Base-by-base conservation (phyloP, 768 basidiomycete species). In the Coprinopsis strossmayeri region DNA sequence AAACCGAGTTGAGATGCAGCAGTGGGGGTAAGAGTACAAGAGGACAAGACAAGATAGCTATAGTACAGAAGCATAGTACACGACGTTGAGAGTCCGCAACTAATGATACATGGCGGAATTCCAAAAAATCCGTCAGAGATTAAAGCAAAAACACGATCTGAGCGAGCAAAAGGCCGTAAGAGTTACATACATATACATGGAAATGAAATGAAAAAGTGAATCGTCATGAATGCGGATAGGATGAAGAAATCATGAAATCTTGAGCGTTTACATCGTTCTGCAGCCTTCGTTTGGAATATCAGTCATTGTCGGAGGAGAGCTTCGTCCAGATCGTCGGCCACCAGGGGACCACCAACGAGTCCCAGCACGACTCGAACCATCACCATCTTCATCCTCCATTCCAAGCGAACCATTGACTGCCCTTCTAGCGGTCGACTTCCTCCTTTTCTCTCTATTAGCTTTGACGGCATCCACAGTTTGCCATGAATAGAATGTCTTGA, bases 401-500 rank as follows among this genome's bases (percentile, higher is more conserved):
- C 69, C 69, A 64, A 67, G 69, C 64, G 51, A 58, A 46, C 65
- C 71, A 39, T 70, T 77, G 39, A 62, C 68, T 3, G 63, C 64
- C 47, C 78, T 68, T 59, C 72, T 70, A 46, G 69, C 66, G 44
- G 56, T 57, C 35, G 71, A 56, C 64, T 79, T 87, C 50, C 79
- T 74, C 53, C 79, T 71, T 69, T 80, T 84, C 71, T 83, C 84
- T 59, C 85, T 72, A 46, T 73, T 76, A 27, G 73, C 68, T 50
- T 74, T 73, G 41, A 91, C 88, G 0, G 81, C 79, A 60, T 91
- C 90, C 30, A 92, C 88, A 9, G 78, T 84, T 70, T 91, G 86
- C 86, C 87, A 90, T 42, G 84, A 81, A 63, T 87, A 84, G 63
- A 91, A 93, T 21, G 84, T 81, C 76, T 91, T 91, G 55, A 92